A percentile compares a stretch with the other conserved stretches of the same genome.
Conservation (phyloP, 768 basidiomycete genomes). For the Daedaleopsis nitida region DNA sequence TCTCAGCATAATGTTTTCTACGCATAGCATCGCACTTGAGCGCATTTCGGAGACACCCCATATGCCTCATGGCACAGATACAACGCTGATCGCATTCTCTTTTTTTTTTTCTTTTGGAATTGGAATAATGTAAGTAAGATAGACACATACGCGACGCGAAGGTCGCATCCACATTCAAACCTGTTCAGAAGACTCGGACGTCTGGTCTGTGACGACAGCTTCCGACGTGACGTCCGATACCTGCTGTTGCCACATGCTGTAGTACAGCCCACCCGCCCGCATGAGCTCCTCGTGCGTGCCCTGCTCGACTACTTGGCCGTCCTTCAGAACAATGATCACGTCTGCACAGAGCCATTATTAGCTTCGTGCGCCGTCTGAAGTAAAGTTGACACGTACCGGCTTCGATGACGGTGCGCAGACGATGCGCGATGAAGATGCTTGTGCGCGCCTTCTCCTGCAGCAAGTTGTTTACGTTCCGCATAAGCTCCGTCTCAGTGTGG, state of each 20-base stretch:
- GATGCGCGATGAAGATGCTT: slow-evolving; percentile 96
- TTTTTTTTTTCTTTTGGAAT: too few species aligned
- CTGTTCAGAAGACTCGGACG: background rate
- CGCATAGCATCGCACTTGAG: too few species aligned
- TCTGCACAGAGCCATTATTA: slow-evolving; percentile 46
- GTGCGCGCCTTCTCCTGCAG: slow-evolving; percentile 81
- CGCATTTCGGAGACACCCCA: too few species aligned
- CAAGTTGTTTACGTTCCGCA: slow-evolving; percentile 87
- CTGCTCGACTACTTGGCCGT: slow-evolving; percentile 90
- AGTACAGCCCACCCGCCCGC: slow-evolving; percentile 67
- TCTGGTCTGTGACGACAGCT: slow-evolving; percentile 2
- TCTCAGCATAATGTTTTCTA: too few species aligned
- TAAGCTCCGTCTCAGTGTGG: slow-evolving; percentile 91
- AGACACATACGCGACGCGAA: too few species aligned
- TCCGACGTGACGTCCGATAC: slow-evolving; percentile 35
- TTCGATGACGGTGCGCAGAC: slow-evolving; percentile 86
- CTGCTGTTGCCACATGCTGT: slow-evolving; percentile 83
- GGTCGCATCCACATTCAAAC: too few species aligned
- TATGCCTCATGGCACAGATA: too few species aligned
- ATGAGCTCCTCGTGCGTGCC: slow-evolving; percentile 92
- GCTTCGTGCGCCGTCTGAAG: background rate
- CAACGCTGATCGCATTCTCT: too few species aligned
- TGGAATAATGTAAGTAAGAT: too few species aligned
- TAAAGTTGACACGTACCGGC: slow-evolving; percentile 53
- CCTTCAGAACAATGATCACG: slow-evolving; percentile 88